Conservation (phyloP, 2,329 filamentous ascomycete species). For the Drechslerella dactyloides region DNA sequence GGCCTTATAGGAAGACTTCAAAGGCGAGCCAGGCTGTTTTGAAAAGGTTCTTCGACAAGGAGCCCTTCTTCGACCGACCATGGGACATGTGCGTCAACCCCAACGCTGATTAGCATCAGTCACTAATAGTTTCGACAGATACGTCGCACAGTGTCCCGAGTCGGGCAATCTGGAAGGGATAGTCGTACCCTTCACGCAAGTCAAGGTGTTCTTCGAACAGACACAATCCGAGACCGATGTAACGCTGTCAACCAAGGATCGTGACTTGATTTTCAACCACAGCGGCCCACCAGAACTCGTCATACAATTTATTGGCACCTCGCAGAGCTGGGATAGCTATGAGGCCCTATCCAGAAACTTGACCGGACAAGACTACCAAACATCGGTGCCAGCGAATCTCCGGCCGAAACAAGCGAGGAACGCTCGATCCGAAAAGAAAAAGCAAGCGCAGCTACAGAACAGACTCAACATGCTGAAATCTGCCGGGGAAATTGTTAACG, state of each 20-base stretch:
- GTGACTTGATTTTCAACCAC: slow-evolving; percentile 16
- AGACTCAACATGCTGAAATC: slow-evolving; percentile 44
- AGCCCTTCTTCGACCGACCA: slow-evolving; percentile 51
- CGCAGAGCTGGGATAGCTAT: slow-evolving; percentile 20
- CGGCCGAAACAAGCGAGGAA: neutral
- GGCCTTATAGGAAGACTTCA: slow-evolving; percentile 52
- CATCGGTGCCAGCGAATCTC: neutral
- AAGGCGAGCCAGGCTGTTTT: slow-evolving; percentile 52
- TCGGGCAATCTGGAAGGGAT: slow-evolving; percentile 40
- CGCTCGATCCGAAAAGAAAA: slow-evolving; percentile 27
- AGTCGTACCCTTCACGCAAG: slow-evolving; percentile 51
- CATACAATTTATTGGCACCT: slow-evolving; percentile 23
- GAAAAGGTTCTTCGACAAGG: slow-evolving; percentile 53
- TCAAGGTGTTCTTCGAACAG: slow-evolving; percentile 51
- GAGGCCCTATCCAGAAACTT: slow-evolving; percentile 9
- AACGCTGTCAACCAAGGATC: slow-evolving; percentile 13
- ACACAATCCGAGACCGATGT: slow-evolving; percentile 48
- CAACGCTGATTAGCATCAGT: neutral
- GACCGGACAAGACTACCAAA: neutral
- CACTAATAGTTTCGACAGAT: slow-evolving; percentile 10
- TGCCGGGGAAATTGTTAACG: slow-evolving; percentile 19
- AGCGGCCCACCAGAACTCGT: neutral
- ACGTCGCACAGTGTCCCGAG: slow-evolving; percentile 49
- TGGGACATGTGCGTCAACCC: slow-evolving; percentile 53
- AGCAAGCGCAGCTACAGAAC: slow-evolving; percentile 26